These are phyloP conservation scores for Pseudozyma sp. DNA, from an alignment of 1,284 basidiomycete species.

Conservation along the genomic window DNA sequence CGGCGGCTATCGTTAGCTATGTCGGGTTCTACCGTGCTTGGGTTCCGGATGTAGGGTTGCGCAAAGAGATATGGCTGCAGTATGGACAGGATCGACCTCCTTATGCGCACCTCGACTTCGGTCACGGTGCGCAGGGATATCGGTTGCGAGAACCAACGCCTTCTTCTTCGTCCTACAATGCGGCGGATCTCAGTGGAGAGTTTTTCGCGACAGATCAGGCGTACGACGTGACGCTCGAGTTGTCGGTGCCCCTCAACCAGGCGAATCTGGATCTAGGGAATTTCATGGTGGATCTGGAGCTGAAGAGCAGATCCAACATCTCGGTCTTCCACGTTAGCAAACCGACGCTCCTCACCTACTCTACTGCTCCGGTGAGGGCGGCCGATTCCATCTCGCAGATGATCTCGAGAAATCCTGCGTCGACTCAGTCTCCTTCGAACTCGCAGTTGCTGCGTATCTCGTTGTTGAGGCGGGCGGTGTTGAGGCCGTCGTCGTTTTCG, in stretches of 20 bases:
- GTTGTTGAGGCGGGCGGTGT: constrained; percentile 48
- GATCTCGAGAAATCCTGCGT: constrained; percentile 47
- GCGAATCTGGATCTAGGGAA: constrained; percentile 65
- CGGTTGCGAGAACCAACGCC: constrained; percentile 27
- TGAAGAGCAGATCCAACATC: constrained; percentile 34
- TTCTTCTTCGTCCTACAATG: constrained; percentile 32
- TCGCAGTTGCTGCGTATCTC: constrained; percentile 56
- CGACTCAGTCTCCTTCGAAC: constrained; percentile 18
- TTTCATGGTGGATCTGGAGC: constrained; percentile 62
- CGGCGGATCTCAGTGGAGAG: constrained; percentile 21
- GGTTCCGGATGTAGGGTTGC: constrained; percentile 61
- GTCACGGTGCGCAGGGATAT: neutral
- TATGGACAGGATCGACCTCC: constrained; percentile 49
- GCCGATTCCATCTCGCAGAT: constrained; percentile 36
- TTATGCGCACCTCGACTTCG: constrained; percentile 45
- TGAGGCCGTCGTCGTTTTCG: constrained; percentile 40
- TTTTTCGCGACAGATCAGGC: constrained; percentile 62
- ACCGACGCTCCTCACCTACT: constrained; percentile 44
- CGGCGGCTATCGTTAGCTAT: constrained; percentile 60
- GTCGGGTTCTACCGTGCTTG: constrained; percentile 66
- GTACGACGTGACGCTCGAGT: constrained; percentile 66
- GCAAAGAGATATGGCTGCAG: constrained; percentile 62
- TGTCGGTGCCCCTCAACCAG: constrained; percentile 60
- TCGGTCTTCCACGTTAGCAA: constrained; percentile 44
- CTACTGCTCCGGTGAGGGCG: constrained; percentile 45